Evolutionary conservation across 2,329 filamentous ascomycete species (phyloP), one percentile per base, ranked within the genome.

Genomic region (Exophiala xenobiotica): DNA sequence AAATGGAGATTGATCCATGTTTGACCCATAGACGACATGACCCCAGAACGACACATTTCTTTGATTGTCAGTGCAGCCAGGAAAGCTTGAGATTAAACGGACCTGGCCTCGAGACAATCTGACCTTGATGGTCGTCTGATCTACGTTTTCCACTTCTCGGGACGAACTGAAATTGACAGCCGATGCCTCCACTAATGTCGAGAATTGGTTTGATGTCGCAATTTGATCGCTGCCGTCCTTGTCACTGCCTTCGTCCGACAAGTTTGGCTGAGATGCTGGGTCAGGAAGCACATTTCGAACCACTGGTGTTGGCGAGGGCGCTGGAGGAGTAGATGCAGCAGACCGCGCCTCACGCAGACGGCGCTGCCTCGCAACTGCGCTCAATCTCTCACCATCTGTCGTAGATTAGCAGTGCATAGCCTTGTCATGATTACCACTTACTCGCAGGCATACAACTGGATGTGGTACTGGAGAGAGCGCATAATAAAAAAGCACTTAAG

Each of bases 11-110:
- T 20, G 79, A 71, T 9, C 81, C 82, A 60, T 73, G 70, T 38
- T 76, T 72, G 4, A 85, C 76, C 66, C 74, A 74, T n/a, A 85
- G 62, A 51, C 80, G 74, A 60, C 80, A 84, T 37, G 76, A 73
- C 9, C 82, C 82, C n/a, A 74, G 43, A 4, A 75, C 44, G 6
- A 68, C 67, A 22, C 66, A 74, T 29, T 68, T 74, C 72, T 74
- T 41, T 6, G 20, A 7, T 6, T 33, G 49, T 55, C 22, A 50
- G 51, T 22, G 14, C 19, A 49, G 11, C 19, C 19, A 24, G 6
- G 6, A 9, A 7, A 26, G 6, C 11, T 6, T 9, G 16, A 24
- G 8, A 27, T 16, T 26, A 22, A 16, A 42, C 53, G 19, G 49
- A 58, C 58, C 51, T 60, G 58, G 12, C 50, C 43, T 27, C 51